A percentile compares a stretch with the other conserved stretches of the same genome.
Conservation (phyloP, 2,329 filamentous ascomycete species). For the Aspergillus sp. region DNA sequence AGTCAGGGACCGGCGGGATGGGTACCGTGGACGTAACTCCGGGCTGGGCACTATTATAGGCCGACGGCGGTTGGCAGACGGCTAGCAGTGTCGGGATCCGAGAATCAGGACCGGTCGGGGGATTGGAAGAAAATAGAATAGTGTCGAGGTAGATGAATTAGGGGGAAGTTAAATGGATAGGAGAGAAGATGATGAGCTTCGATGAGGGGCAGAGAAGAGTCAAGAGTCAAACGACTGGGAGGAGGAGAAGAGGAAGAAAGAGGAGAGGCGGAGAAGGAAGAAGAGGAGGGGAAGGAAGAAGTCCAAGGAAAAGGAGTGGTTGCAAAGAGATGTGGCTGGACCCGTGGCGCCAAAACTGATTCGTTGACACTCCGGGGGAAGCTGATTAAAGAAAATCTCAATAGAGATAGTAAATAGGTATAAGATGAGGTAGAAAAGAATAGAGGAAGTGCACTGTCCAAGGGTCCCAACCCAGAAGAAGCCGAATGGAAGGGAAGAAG, state of each 20-base stretch:
- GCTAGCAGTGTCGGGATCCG: neutral
- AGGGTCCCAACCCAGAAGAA: neutral
- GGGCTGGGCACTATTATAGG: constrained; percentile 9
- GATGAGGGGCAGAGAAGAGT: constrained; percentile 1
- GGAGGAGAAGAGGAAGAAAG: constrained; percentile 7
- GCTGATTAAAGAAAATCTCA: neutral
- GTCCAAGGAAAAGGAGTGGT: constrained; percentile 13
- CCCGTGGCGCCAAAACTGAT: constrained; percentile 6
- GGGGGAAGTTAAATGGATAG: neutral
- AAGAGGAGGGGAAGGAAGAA: constrained; percentile 11
- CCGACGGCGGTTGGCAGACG: constrained; percentile 4
- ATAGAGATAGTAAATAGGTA: constrained; percentile 3
- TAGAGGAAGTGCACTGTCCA: constrained; percentile 9
- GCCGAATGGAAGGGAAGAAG: neutral
- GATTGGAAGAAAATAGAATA: neutral
- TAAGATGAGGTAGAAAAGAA: constrained; percentile 15
- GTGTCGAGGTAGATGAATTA: neutral
- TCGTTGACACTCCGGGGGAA: neutral
- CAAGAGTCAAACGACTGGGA: neutral
- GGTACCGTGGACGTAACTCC: constrained; percentile 24
- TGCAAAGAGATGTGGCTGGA: constrained; percentile 12
- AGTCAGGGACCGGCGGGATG: constrained; percentile 16
- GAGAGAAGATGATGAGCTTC: neutral
- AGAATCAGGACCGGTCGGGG: neutral
- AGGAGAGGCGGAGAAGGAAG: constrained; percentile 2